These are phyloP conservation scores for Wickerhamiella lipophila DNA, from an alignment of 805 yeast genomes.

Conservation along the genomic window DNA sequence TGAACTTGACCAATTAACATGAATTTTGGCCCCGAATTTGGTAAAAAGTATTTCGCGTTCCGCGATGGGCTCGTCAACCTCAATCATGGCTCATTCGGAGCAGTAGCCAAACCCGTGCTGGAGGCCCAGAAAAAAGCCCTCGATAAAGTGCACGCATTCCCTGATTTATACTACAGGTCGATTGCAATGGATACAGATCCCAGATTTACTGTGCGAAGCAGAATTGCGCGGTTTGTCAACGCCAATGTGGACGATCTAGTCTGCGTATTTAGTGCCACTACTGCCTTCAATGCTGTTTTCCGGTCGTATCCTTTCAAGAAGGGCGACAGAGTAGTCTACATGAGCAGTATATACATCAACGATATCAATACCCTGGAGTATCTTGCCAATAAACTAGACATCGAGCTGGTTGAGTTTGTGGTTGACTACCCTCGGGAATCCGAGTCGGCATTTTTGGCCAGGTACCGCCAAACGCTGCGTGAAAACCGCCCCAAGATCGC, in stretches of 20 bases:
- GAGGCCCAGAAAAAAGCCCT: constrained; percentile 29
- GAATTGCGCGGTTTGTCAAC: constrained; percentile 35
- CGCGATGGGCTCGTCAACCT: constrained; percentile 34
- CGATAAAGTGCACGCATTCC: constrained; percentile 29
- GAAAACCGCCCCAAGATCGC: constrained; percentile 30
- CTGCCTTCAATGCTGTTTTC: constrained; percentile 45
- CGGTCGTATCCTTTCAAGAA: constrained; percentile 40
- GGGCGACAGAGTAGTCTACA: constrained; percentile 41
- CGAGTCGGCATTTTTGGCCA: constrained; percentile 23
- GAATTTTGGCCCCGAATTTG: constrained; percentile 7
- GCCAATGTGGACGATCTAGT: constrained; percentile 40
- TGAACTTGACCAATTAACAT: not conserved
- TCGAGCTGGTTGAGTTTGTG: constrained; percentile 31
- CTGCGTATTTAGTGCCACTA: constrained; percentile 46
- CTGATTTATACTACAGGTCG: constrained; percentile 36
- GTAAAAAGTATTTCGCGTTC: constrained; percentile 35
- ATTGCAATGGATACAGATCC: constrained; percentile 26
- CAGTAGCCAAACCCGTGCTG: constrained; percentile 38
- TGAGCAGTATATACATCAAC: constrained; percentile 41
- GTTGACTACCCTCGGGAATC: constrained; percentile 36
- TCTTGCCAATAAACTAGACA: constrained; percentile 23
- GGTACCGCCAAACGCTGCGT: constrained; percentile 28
- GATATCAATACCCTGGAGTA: constrained; percentile 38
- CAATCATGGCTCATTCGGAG: constrained; percentile 57
- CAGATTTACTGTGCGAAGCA: constrained; percentile 24